These are phyloP conservation scores for Rhodotorula babjevae DNA, from an alignment of 768 basidiomycete species.

Conservation along the genomic window DNA sequence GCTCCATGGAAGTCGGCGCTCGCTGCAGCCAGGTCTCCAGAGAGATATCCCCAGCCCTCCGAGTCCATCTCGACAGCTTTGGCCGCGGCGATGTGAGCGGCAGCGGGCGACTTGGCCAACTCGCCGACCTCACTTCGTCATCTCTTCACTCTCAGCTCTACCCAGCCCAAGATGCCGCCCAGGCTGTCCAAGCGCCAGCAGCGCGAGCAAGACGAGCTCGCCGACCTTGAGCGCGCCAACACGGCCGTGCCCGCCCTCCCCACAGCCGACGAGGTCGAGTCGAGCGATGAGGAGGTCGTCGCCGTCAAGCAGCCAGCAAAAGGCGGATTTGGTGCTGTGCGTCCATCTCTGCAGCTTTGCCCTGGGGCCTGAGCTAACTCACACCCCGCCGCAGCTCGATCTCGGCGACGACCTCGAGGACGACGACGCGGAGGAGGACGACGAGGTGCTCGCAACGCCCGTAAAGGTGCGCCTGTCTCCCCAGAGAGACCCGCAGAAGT, in stretches of 20 bases:
- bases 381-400: slow-evolving; percentile 41
- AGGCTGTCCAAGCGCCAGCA: slow-evolving; percentile 48
- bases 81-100: background rate
- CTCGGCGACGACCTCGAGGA: slow-evolving; percentile 45
- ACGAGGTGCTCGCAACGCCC: background rate
- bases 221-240: slow-evolving; percentile 37
- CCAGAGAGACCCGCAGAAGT: accelerated
- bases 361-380: background rate
- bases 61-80: too few species aligned
- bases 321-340: slow-evolving; percentile 42
- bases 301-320: slow-evolving; percentile 4
- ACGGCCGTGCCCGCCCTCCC: background rate
- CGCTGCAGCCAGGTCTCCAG: too few species aligned
- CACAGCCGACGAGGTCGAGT: slow-evolving; percentile 26
- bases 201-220: slow-evolving; percentile 47
- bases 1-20: too few species aligned
- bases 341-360: background rate
- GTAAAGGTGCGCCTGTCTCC: slow-evolving; percentile 4
- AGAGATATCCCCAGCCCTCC: too few species aligned
- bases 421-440: slow-evolving; percentile 50
- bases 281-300: slow-evolving; percentile 12
- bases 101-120: background rate
- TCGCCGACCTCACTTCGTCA: background rate
- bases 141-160: too few species aligned
- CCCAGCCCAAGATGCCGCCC: slow-evolving; percentile 10